phyloP scores from a whole-genome alignment of 768 basidiomycete genomes.

The Hysterangium stoloniferum region DNA sequence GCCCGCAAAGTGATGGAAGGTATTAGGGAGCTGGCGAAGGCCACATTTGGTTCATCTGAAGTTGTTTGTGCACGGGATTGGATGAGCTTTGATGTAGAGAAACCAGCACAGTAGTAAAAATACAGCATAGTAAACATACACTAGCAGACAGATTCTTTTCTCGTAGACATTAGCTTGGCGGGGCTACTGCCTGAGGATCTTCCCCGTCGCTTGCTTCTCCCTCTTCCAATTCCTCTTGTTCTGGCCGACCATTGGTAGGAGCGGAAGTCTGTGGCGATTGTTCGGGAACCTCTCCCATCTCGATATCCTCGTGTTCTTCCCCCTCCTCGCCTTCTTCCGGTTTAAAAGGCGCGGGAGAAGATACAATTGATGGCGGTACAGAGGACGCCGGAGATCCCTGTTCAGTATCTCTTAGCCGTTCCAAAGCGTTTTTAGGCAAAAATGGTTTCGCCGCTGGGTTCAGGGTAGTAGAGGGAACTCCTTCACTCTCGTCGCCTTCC shows the following conservation, averaged over 20 bases:
- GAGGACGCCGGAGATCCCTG: slow-evolving; percentile 8
- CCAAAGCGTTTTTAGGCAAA: slow-evolving; percentile 17
- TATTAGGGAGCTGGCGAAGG: slow-evolving; percentile 49
- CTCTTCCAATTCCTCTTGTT: slow-evolving; percentile 58
- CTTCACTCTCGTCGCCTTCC: slow-evolving; percentile 31
- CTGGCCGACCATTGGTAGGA: slow-evolving; percentile 29
- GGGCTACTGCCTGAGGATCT: slow-evolving; percentile 70
- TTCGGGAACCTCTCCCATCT: slow-evolving; percentile 89
- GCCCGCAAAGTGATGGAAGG: slow-evolving; percentile 53
- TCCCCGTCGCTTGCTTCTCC: slow-evolving; percentile 80
- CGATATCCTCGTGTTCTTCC: slow-evolving; percentile 58
- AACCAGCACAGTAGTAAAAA: slow-evolving; percentile 20
- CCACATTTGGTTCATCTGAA: slow-evolving; percentile 40
- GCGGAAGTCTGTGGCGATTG: slow-evolving; percentile 36
- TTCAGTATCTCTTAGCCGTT: slow-evolving; percentile 5
- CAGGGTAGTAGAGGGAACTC: slow-evolving; percentile 27
- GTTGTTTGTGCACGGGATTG: slow-evolving; percentile 69
- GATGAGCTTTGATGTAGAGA: slow-evolving; percentile 56
- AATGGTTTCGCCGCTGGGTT: slow-evolving; percentile 28
- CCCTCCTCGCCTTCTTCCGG: slow-evolving; percentile 19
- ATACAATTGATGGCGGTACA: slow-evolving; percentile 14
- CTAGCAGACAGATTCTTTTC: slow-evolving; percentile 4
- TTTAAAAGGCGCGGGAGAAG: slow-evolving; percentile 13
- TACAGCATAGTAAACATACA: slow-evolving; percentile 11
- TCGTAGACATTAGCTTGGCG: slow-evolving; percentile 51